Percentiles rank a stretch among this genome's conserved stretches.
phyloP scores from a whole-genome alignment of 495 filamentous ascomycete genomes.

The Xylaria scruposa region DNA sequence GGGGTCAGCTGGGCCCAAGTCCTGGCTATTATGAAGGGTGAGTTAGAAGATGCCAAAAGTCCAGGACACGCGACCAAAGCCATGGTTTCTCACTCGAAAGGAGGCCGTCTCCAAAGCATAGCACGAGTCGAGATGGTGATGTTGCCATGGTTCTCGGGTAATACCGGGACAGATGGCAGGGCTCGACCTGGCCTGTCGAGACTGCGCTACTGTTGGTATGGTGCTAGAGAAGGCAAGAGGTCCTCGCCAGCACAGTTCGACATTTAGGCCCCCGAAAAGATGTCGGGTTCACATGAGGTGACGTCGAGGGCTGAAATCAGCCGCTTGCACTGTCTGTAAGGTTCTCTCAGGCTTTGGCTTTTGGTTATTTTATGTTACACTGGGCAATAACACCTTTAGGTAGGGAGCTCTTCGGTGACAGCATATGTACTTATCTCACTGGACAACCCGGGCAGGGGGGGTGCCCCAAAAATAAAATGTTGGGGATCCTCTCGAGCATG shows the following conservation, averaged over 20 bases:
- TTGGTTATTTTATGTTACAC: not conserved
- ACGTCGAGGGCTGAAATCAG: not conserved
- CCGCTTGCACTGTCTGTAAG: not conserved
- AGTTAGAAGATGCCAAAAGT: slow-evolving; percentile 13
- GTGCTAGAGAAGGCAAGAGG: not conserved
- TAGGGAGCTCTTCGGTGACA: slow-evolving; percentile 3
- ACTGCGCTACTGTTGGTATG: not conserved
- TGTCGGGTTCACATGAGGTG: not conserved
- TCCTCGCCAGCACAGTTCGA: not conserved
- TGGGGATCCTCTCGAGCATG: slow-evolving; percentile 21
- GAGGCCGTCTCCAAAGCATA: slow-evolving; percentile 32
- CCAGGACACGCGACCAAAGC: slow-evolving; percentile 32
- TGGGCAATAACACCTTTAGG: not conserved
- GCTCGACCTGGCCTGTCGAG: slow-evolving; percentile 13
- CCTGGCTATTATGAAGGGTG: slow-evolving; percentile 20
- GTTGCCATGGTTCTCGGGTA: slow-evolving; percentile 29
- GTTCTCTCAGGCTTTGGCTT: not conserved
- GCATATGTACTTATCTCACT: not conserved
- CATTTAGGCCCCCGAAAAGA: not conserved
- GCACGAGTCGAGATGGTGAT: slow-evolving; percentile 31
- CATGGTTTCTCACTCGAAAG: slow-evolving; percentile 29
- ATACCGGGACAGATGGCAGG: slow-evolving; percentile 22
- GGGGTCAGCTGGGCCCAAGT: not conserved
- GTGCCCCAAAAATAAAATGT: slow-evolving; percentile 21
- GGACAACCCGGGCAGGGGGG: not conserved